Evolutionary conservation across 176 grass and related monocot genomes (phyloP).

Genomic region (Zoysia japonica): DNA sequence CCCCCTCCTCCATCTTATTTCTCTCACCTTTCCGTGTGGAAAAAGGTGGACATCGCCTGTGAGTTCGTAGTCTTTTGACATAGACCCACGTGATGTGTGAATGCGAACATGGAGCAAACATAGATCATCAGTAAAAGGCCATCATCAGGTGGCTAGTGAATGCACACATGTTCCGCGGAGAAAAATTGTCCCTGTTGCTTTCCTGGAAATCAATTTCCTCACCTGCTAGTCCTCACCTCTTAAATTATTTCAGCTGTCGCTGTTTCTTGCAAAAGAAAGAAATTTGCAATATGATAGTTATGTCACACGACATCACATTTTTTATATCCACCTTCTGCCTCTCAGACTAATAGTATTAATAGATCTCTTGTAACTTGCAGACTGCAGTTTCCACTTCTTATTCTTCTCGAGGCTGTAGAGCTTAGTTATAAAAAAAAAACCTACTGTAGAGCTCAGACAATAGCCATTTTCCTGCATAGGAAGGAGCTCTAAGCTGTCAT

Average conservation of each 20-base stretch:
- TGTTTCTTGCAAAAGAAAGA: conserved; percentile 34
- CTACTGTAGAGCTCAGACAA: not conserved
- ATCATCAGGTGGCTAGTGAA: conserved; percentile 20
- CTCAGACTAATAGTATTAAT: not conserved
- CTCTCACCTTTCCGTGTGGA: conserved; percentile 1
- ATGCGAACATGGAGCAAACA: conserved; percentile 17
- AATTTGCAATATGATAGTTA: conserved; percentile 12
- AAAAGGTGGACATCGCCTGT: conserved; percentile 31
- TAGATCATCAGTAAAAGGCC: not conserved
- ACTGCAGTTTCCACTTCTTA: conserved; percentile 16
- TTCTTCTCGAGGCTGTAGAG: not conserved
- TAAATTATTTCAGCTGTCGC: conserved; percentile 30
- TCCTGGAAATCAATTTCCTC: conserved; percentile 33
- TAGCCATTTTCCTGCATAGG: not conserved
- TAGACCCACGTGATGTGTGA: not conserved
- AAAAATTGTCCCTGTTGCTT: conserved; percentile 9
- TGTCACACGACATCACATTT: not conserved
- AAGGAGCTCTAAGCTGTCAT: conserved; percentile 13
- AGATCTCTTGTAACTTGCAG: conserved; percentile 20
- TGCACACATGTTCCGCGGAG: conserved; percentile 32
- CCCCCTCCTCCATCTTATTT: conserved; percentile 1
- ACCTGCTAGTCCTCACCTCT: conserved; percentile 32
- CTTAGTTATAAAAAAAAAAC: not conserved
- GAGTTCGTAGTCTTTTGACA: conserved; percentile 27
- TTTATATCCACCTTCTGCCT: not conserved